phyloP scores from a whole-genome alignment of 108 stramenopile genomes.

The Cyclotella choctawhatcheeana region DNA sequence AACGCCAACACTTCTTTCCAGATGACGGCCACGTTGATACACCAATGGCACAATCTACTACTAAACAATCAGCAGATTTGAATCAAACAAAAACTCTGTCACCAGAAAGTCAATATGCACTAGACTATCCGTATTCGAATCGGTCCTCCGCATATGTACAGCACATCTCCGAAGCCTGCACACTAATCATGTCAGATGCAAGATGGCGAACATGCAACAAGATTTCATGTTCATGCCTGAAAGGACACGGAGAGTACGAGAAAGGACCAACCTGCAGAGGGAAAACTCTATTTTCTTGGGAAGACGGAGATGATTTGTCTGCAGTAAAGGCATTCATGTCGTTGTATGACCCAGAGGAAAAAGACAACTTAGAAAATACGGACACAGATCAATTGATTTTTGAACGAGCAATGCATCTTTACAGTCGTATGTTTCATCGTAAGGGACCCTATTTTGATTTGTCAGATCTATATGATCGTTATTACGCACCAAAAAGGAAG shows the following conservation, averaged over 20 bases:
- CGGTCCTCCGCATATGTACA: conserved; percentile 81
- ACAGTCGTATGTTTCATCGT: conserved; percentile 76
- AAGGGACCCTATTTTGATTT: conserved; percentile 86
- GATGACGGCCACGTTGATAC: neutral
- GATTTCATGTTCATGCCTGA: neutral
- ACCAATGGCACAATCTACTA: neutral
- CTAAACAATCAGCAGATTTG: neutral
- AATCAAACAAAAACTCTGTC: neutral
- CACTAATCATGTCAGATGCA: conserved; percentile 65
- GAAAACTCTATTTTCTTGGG: conserved; percentile 67
- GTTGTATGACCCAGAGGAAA: conserved; percentile 38
- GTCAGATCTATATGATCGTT: conserved; percentile 70
- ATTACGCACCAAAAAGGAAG: conserved; percentile 61
- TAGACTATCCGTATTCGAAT: conserved; percentile 25
- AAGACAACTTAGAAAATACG: neutral
- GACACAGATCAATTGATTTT: conserved; percentile 20
- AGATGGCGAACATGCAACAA: conserved; percentile 57
- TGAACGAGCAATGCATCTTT: conserved; percentile 69
- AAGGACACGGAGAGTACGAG: neutral
- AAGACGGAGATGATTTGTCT: conserved; percentile 78
- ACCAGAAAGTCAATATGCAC: neutral
- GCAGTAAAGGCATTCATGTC: conserved; percentile 59
- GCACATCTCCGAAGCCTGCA: conserved; percentile 79
- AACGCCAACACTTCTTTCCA: conserved; percentile 15
- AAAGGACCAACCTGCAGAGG: neutral